Evolutionary conservation across 495 filamentous ascomycete genomes (phyloP).

Genomic region (Thermothielavioides terrestris): DNA sequence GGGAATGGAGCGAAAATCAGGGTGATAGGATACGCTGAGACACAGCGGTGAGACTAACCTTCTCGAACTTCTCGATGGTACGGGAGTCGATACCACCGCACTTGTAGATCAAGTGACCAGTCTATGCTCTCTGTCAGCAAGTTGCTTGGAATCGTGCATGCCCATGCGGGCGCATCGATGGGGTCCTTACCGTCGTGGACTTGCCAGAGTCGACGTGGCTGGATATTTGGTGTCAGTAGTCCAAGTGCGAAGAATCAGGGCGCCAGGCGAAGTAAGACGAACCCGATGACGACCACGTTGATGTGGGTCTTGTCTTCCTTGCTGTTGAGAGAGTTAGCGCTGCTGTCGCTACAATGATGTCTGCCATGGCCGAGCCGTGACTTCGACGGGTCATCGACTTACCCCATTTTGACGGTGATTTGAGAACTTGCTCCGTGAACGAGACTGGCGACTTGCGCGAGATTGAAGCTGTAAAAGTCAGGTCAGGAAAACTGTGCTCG

Average conservation of each 20-base stretch:
- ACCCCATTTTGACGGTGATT: constrained; percentile 29
- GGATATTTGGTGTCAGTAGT: constrained; percentile 12
- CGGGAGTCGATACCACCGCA: constrained; percentile 99
- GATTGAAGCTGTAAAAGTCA: constrained; percentile 6
- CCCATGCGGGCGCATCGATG: not conserved
- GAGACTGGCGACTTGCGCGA: constrained; percentile 18
- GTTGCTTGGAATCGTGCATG: not conserved
- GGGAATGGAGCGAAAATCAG: constrained; percentile 3
- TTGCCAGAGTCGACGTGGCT: constrained; percentile 99
- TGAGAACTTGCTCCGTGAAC: constrained; percentile 7
- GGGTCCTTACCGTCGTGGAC: constrained; percentile 74
- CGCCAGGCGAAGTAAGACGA: constrained; percentile 71
- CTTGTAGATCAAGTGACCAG: constrained; percentile 98
- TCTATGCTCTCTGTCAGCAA: constrained; percentile 17
- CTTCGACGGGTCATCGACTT: constrained; percentile 2
- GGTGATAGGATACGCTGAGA: constrained; percentile 14
- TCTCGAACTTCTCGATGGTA: constrained; percentile 99
- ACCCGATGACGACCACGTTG: constrained; percentile 98
- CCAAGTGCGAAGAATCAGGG: not conserved
- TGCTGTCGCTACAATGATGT: not conserved
- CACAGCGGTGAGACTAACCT: constrained; percentile 50
- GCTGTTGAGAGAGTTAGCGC: constrained; percentile 39
- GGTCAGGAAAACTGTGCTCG: constrained; percentile 10
- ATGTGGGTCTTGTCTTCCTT: constrained; percentile 82
- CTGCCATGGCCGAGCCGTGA: not conserved